Conservation (phyloP, 2,329 filamentous ascomycete species). For the Rhexocercosporidium sp. region DNA sequence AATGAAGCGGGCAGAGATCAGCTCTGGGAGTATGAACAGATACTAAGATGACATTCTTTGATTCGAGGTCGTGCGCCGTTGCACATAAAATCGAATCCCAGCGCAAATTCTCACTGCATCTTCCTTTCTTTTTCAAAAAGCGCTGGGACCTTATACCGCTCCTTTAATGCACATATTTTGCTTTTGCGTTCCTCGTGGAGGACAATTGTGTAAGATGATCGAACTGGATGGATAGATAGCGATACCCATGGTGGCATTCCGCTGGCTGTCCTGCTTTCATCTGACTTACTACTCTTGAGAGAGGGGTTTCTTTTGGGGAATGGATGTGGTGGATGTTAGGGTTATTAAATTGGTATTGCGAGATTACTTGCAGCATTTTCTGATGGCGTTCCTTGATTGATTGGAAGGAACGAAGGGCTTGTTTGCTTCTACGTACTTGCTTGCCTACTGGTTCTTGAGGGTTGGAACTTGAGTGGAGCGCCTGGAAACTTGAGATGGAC, state of each 20-base stretch:
- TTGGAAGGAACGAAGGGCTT: background rate
- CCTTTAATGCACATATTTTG: constrained; percentile 17
- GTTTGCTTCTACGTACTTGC: background rate
- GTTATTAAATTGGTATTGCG: constrained; percentile 6
- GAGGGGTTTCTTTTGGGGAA: background rate
- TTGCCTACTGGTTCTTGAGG: background rate
- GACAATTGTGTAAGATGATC: background rate
- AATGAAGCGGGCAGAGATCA: constrained; percentile 57
- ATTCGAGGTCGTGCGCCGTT: background rate
- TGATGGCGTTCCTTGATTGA: background rate
- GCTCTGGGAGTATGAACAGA: constrained; percentile 30
- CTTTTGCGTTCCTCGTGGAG: background rate
- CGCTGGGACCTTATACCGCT: background rate
- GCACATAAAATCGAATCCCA: background rate
- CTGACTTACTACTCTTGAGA: background rate
- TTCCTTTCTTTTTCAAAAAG: background rate
- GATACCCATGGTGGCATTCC: constrained; percentile 14
- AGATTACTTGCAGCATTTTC: constrained; percentile 4
- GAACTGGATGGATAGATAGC: constrained; percentile 3
- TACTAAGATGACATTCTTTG: constrained; percentile 22
- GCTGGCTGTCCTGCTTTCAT: background rate
- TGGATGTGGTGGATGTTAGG: background rate
- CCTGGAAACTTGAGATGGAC: background rate
- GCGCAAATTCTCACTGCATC: background rate
- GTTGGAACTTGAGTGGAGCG: background rate